Evolutionary conservation across 2,329 filamentous ascomycete genomes (phyloP).

Genomic region (Gnomoniopsis sp.): DNA sequence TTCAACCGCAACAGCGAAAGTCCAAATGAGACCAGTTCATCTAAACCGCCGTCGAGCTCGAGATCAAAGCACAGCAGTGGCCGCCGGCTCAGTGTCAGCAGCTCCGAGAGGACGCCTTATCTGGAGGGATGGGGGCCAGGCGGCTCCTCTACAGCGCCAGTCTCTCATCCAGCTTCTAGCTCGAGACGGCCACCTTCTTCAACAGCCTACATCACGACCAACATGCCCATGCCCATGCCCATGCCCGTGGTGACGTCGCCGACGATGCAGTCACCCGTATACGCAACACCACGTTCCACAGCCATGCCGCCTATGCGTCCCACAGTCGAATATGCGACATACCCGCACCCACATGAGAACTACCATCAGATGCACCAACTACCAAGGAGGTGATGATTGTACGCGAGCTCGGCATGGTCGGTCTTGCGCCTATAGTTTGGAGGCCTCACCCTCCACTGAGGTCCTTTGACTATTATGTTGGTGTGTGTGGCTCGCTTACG

Average conservation of each 20-base stretch:
- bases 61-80: slow-evolving; percentile 1
- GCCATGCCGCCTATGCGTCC: slow-evolving; percentile 15
- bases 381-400: background rate
- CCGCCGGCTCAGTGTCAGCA: slow-evolving; percentile 3
- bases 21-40: slow-evolving; percentile 24
- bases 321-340: slow-evolving; percentile 5
- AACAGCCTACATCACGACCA: slow-evolving; percentile 6
- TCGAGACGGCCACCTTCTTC: too few species aligned
- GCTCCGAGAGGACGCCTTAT: slow-evolving; percentile 7
- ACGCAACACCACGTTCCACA: slow-evolving; percentile 11
- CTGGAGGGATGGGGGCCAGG: slow-evolving; percentile 4
- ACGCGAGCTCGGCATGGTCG: background rate
- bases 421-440: too few species aligned
- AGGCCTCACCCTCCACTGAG: too few species aligned
- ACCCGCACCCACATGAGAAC: background rate
- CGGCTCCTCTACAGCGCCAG: background rate
- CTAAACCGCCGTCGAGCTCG: slow-evolving; percentile 11
- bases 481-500: too few species aligned
- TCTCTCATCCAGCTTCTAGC: background rate
- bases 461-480: too few species aligned
- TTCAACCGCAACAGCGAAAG: slow-evolving; percentile 27
- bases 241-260: too few species aligned
- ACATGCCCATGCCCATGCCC: background rate
- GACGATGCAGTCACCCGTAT: slow-evolving; percentile 2
- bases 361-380: slow-evolving; percentile 4